Evolutionary conservation across 176 grass and related monocot genomes (phyloP).

Genomic region (Rhynchospora pubera): DNA sequence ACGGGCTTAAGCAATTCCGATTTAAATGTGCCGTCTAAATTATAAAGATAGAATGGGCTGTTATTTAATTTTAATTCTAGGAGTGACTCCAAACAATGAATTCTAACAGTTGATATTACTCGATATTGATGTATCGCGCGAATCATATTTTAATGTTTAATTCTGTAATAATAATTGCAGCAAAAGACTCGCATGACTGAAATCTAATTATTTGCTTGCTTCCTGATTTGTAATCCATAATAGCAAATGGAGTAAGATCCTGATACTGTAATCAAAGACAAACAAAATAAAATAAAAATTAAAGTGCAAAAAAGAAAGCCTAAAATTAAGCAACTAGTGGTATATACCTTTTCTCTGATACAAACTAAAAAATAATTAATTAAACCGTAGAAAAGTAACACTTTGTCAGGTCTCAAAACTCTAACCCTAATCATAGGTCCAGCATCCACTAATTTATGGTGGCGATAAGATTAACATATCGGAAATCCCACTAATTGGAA

Average conservation of each 20-base stretch:
- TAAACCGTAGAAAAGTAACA: slow-evolving; percentile 6
- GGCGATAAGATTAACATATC: slow-evolving; percentile 23
- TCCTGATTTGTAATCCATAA: not conserved
- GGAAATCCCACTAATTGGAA: slow-evolving; percentile 13
- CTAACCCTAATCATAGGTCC: slow-evolving; percentile 19
- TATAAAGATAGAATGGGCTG: not conserved
- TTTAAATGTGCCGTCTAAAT: not conserved
- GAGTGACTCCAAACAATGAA: too few species aligned
- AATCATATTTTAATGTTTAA: not conserved
- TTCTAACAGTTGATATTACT: too few species aligned
- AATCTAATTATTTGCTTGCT: not conserved
- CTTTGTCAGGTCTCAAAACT: slow-evolving; percentile 16
- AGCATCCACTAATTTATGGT: slow-evolving; percentile 18
- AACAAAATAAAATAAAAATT: not conserved
- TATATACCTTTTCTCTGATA: not conserved
- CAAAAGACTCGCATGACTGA: not conserved
- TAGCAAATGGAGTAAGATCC: not conserved
- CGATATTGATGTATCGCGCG: not conserved
- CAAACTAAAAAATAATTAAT: slow-evolving; percentile 3
- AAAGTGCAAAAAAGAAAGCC: not conserved
- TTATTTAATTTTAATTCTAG: too few species aligned
- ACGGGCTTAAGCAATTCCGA: too few species aligned
- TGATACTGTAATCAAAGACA: not conserved
- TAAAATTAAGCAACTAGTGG: slow-evolving; percentile 14
- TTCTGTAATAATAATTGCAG: not conserved